A percentile compares a stretch with the other conserved stretches of the same genome.
These are phyloP conservation scores for Nitzschia inconspicua DNA, from an alignment of 108 stramenopile genomes.

Conservation along the genomic window DNA sequence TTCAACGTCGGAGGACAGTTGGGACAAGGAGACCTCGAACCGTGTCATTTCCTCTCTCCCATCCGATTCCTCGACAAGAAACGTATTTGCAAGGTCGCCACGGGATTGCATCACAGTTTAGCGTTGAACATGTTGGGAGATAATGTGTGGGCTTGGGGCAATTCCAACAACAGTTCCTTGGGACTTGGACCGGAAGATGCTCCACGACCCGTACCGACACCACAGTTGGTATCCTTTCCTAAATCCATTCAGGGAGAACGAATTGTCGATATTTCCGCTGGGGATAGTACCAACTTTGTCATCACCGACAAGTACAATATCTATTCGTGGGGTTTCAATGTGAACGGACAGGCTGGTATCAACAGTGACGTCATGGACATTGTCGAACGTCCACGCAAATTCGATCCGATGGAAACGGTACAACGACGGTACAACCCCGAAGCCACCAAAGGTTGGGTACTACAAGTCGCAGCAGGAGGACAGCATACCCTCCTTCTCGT, in stretches of 20 bases:
- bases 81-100: constrained; percentile 59
- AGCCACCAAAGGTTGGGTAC: too few relatives aligned
- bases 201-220: constrained; percentile 14
- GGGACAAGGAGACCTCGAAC: constrained; percentile 62
- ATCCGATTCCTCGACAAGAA: constrained; percentile 42
- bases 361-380: constrained; percentile 30
- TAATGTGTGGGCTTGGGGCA: constrained; percentile 70
- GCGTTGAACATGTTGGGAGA: constrained; percentile 59
- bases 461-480: too few relatives aligned
- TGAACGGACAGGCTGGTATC: constrained; percentile 56
- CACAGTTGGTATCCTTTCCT: constrained; percentile 45
- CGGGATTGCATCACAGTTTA: constrained; percentile 73
- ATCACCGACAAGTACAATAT: constrained; percentile 63
- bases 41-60: constrained; percentile 30
- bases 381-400: constrained; percentile 28
- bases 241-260: constrained; percentile 5
- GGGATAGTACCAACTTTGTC: constrained; percentile 58
- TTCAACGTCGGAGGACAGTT: constrained; percentile 92
- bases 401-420: too few relatives aligned
- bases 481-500: too few relatives aligned
- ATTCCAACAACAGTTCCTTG: constrained; percentile 84
- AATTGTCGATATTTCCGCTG: constrained; percentile 26
- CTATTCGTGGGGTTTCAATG: constrained; percentile 92
- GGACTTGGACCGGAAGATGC: constrained; percentile 33
- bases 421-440: too few relatives aligned